Evolutionary conservation across 768 basidiomycete species (phyloP).

Genomic region (Cystofilobasidium ferigula): DNA sequence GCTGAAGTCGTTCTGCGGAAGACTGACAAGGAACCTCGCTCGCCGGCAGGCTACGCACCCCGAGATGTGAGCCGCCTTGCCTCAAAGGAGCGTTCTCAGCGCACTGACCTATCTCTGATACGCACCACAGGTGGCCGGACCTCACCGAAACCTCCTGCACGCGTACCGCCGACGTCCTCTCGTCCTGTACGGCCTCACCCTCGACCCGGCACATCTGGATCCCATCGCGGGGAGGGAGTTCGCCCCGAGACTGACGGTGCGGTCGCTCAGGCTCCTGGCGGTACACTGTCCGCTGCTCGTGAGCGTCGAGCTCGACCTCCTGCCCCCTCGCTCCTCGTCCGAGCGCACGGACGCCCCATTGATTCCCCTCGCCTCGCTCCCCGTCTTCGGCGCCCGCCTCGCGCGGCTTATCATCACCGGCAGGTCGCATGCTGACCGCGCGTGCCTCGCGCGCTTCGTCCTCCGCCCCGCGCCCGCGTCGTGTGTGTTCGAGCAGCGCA

Average conservation of each 20-base stretch:
- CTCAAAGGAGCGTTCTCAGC: too few species aligned
- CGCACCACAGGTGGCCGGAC: conserved; percentile 16
- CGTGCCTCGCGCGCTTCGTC: neutral
- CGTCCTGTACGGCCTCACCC: neutral
- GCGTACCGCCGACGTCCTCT: conserved; percentile 17
- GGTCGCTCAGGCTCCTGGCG: conserved; percentile 7
- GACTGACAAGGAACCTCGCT: too few species aligned
- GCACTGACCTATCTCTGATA: neutral
- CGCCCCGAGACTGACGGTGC: neutral
- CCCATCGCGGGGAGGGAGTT: neutral
- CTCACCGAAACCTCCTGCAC: conserved; percentile 12
- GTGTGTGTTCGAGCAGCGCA: neutral
- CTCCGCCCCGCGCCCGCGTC: conserved; percentile 2
- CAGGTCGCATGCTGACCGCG: neutral
- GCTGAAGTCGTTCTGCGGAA: too few species aligned
- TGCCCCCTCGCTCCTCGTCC: neutral
- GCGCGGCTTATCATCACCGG: conserved; percentile 12
- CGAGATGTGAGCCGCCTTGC: conserved; percentile 5
- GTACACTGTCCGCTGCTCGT: conserved; percentile 2
- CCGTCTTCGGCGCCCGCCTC: conserved; percentile 2
- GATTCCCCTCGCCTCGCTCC: too few species aligned
- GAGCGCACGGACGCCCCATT: neutral
- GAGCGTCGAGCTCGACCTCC: conserved; percentile 13
- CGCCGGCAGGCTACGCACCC: neutral
- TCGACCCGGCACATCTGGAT: conserved; percentile 11